Base-by-base conservation (phyloP, 2,329 filamentous ascomycete genomes). In the Colletotrichum shisoi region DNA sequence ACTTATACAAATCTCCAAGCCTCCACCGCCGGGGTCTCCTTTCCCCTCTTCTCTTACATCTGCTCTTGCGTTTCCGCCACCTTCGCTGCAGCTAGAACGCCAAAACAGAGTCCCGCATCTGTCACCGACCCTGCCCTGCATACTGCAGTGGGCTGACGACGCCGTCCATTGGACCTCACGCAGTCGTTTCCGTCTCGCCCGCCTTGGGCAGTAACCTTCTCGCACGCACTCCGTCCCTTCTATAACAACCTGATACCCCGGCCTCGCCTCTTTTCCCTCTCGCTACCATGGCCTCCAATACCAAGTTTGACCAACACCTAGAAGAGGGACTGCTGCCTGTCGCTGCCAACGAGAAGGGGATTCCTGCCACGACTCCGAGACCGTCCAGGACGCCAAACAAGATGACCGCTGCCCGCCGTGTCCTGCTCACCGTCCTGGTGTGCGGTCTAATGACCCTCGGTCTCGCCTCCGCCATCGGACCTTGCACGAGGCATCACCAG, bases 221-320 rank as follows among this genome's bases (percentile, higher is more conserved):
- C 71, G 46, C 31, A 75, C 15, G 31, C 72, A 73, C 52, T 64
- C 74, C 45, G 72, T 72, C 31, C 70, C 75, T 49, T 24, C 40
- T 68, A 68, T 70, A 86, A 66, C 76, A 70, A 57, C 68, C 61
- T 54, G 61, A 45, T 24, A 52, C 44, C 21, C 34, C 37, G 48
- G 54, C 60, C 31, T 51, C 11, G 27, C 21, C 21, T 31, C 44
- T 31, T 34, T 3, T 9, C 7, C 31, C 53, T 40, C 48, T 62
- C 59, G 59, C 42, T 21, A 70, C 63, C 53, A 70, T 70, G 69
- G 63, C 63, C 53, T 62, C 46, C 60, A 62, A 70, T 42, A 69
- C 46, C 48, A 69, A 67, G 56, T 62, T 67, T 44, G 67, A 70
- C 58, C 59, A 54, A 24, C 59, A 62, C 59, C 69, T 70, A 34